Conservation (phyloP, 139 green algal genomes). For the Nannochloris sp. region DNA sequence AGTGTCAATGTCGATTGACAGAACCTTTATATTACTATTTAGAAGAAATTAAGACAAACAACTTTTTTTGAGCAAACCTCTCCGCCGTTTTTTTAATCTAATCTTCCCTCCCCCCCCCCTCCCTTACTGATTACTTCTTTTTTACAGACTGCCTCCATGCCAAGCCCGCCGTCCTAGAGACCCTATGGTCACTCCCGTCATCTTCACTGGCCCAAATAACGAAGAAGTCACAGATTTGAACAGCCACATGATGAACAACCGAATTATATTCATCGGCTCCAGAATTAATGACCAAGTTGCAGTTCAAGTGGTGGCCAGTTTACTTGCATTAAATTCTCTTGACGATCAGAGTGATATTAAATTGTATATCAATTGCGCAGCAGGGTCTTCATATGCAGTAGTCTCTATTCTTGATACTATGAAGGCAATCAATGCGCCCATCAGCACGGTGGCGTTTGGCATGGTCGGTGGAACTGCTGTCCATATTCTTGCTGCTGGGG, state of each 20-base stretch:
- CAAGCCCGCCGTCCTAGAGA: constrained; percentile 20
- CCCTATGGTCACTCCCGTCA: constrained; percentile 34
- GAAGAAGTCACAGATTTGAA: constrained; percentile 68
- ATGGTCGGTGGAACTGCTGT: constrained; percentile 63
- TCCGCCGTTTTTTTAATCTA: not conserved
- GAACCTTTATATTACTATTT: not conserved
- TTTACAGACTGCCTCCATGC: constrained; percentile 14
- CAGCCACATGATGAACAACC: constrained; percentile 72
- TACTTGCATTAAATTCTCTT: constrained; percentile 83
- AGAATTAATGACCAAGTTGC: constrained; percentile 80
- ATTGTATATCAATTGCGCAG: constrained; percentile 92
- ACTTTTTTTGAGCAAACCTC: too few relatives aligned
- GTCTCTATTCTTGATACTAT: constrained; percentile 86
- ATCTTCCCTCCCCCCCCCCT: not conserved
- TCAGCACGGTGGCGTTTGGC: constrained; percentile 77
- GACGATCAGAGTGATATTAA: constrained; percentile 80
- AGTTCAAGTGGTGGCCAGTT: constrained; percentile 54
- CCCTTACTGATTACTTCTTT: not conserved
- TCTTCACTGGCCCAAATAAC: constrained; percentile 5
- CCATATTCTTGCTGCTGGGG: constrained; percentile 71
- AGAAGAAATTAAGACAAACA: not conserved
- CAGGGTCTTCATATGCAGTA: constrained; percentile 70
- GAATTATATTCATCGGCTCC: constrained; percentile 83
- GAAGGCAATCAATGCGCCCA: constrained; percentile 55
- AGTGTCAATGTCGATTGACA: too few relatives aligned